These are phyloP conservation scores for Irpex rosettiformis DNA, from an alignment of 1,284 basidiomycete species.

Conservation along the genomic window DNA sequence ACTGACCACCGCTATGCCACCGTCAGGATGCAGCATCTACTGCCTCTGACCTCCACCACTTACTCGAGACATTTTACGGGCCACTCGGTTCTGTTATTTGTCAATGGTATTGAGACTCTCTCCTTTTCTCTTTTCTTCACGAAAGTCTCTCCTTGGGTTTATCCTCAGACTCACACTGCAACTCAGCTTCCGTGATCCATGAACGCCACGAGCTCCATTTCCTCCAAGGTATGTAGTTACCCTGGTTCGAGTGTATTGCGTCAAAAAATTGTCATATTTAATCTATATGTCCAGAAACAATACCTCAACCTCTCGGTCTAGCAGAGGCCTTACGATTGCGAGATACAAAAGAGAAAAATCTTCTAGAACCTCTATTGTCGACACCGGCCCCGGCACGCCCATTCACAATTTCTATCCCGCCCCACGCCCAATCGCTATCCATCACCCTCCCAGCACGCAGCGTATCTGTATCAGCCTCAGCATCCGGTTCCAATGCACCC, in stretches of 20 bases:
- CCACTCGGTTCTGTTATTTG: too few species aligned
- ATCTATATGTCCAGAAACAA: conserved; percentile 47
- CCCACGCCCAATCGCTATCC: not conserved
- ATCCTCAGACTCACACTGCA: not conserved
- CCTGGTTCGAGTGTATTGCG: not conserved
- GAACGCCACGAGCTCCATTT: conserved; percentile 68
- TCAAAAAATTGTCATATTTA: conserved; percentile 2
- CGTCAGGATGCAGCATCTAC: too few species aligned
- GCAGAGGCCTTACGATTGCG: conserved; percentile 54
- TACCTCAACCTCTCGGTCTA: conserved; percentile 60
- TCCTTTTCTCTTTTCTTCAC: too few species aligned
- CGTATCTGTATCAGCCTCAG: conserved; percentile 4
- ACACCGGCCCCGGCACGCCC: conserved; percentile 21
- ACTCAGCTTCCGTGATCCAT: conserved; percentile 49
- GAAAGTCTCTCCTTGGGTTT: too few species aligned
- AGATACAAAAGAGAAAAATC: conserved; percentile 52
- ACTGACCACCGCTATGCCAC: too few species aligned
- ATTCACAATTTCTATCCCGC: not conserved
- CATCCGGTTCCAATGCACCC: conserved; percentile 5
- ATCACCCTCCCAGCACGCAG: not conserved
- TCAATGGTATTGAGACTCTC: too few species aligned
- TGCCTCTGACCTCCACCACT: too few species aligned
- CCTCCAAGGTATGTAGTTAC: conserved; percentile 47
- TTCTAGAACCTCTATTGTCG: conserved; percentile 51
- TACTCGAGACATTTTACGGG: too few species aligned